These are phyloP conservation scores for Leptoxyphium fumago DNA, from an alignment of 2,329 filamentous ascomycete genomes.

Conservation along the genomic window DNA sequence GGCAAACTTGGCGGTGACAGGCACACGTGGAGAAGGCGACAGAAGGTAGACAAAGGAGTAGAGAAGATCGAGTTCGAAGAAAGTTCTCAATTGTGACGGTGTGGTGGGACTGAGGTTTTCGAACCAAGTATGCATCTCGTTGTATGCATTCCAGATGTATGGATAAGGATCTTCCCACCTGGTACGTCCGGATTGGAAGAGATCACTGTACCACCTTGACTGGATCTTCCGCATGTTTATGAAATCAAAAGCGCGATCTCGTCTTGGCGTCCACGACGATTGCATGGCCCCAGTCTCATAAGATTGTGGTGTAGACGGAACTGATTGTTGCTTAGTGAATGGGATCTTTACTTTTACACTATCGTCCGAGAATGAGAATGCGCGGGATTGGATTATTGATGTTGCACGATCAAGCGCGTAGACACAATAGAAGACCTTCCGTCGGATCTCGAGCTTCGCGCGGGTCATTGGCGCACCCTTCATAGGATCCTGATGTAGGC, in stretches of 20 bases:
- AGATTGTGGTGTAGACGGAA: conserved; percentile 9
- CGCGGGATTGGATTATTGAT: conserved; percentile 71
- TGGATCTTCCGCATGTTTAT: conserved; percentile 76
- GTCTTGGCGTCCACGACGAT: conserved; percentile 36
- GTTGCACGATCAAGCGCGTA: conserved; percentile 83
- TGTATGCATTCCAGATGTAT: conserved; percentile 63
- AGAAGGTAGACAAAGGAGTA: conserved; percentile 88
- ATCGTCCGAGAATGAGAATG: conserved; percentile 89
- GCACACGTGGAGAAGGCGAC: conserved; percentile 61
- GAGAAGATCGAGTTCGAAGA: conserved; percentile 76
- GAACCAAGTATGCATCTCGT: conserved; percentile 68
- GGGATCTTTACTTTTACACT: conserved; percentile 71
- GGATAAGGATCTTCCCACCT: conserved; percentile 53
- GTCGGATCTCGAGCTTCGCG: conserved; percentile 57
- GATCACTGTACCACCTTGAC: conserved; percentile 76
- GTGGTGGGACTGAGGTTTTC: conserved; percentile 56
- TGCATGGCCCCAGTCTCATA: conserved; percentile 15
- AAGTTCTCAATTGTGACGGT: conserved; percentile 50
- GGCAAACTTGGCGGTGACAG: conserved; percentile 59
- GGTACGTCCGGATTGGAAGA: conserved; percentile 64
- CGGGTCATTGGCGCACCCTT: conserved; percentile 53
- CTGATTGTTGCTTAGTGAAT: conserved; percentile 22
- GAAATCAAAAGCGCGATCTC: conserved; percentile 59
- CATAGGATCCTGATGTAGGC: conserved; percentile 82
- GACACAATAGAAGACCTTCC: conserved; percentile 78